Conservation (phyloP, 495 filamentous ascomycete species). For the Thermochaetoides thermophila region DNA sequence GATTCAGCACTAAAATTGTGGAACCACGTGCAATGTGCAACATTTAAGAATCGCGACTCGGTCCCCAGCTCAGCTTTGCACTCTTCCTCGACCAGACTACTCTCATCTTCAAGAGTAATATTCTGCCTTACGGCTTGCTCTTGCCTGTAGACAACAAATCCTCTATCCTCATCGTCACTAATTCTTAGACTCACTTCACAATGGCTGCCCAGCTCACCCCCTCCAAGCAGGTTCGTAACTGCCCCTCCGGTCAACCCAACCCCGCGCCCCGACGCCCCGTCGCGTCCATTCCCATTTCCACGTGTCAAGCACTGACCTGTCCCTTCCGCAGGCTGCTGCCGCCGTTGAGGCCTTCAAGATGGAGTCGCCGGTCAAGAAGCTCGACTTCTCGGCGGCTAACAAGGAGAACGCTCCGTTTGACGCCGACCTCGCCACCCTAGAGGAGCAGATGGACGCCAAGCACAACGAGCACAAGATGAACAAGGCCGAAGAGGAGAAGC, state of each 20-base stretch:
- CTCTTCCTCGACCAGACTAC: no score
- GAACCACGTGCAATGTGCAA: constrained; percentile 10
- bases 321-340: constrained; percentile 53
- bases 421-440: constrained; percentile 38
- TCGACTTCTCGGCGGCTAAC: constrained; percentile 51
- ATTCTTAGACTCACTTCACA: no score
- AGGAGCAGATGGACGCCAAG: constrained; percentile 38
- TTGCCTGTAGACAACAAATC: constrained; percentile 3
- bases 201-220: constrained; percentile 68
- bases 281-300: no score
- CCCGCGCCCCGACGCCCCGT: constrained; percentile 3
- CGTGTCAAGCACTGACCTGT: constrained; percentile 21
- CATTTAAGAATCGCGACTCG: constrained; percentile 20
- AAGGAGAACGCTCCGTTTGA: constrained; percentile 74
- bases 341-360: constrained; percentile 82
- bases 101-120: no score
- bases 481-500: constrained; percentile 33
- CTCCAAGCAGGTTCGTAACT: constrained; percentile 66
- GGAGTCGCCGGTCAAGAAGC: constrained; percentile 86
- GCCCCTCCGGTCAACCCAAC: no score
- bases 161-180: constrained; percentile 1
- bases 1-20: constrained; percentile 6
- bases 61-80: no score
- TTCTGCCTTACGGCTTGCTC: no score
- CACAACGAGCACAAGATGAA: constrained; percentile 26